Evolutionary conservation across 2,329 filamentous ascomycete species (phyloP), one percentile per base, ranked within the genome.

Genomic region (Dryadomyces sulphureus): DNA sequence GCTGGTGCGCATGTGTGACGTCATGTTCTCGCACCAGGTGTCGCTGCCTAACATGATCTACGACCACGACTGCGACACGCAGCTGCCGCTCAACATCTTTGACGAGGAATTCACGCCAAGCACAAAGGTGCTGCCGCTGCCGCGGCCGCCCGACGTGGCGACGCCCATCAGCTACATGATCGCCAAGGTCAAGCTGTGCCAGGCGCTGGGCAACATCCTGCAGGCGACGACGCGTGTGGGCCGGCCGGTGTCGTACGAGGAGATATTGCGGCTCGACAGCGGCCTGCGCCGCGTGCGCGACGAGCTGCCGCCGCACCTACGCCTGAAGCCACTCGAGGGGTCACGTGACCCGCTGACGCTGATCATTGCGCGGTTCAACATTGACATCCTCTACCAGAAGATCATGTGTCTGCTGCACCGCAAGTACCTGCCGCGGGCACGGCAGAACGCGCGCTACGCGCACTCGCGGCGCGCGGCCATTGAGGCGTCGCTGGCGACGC

Each of bases 301-400:
- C 30, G 74, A 81, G 47, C 73, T 94, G 43, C 86, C 92, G 1
- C 81, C 85, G 3, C 84, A 94, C 60, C 68, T 96, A 27, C 81
- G 78, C 54, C 69, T 94, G 53, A 79, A 81, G 27, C 72, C 81
- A 0, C 70, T 94, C 48, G 81, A 89, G 48, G 81, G 86, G 46
- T 80, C 77, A 5, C 71, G 79, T 41, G 89, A 94, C 55, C 80
- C 93, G 17, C 79, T 92, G 60, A 84, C 86, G 22, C 74, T 92
- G 49, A 80, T 95, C 48, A 82, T 94, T 66, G 83, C 89, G 44
- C 79, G 89, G 24, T 89, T 88, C 59, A 84, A 83, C 47, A 67
- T 95, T 27, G 85, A 92, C 50, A 81, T 92, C 43, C 65, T 95
- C 5, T 94, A 88, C 58, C 79, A 93, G 52, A 94, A 94, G 64